Percentiles rank a stretch among this genome's conserved stretches.
These are phyloP conservation scores for Deakozyma indianensis DNA, from an alignment of 805 yeast genomes.

Conservation along the genomic window DNA sequence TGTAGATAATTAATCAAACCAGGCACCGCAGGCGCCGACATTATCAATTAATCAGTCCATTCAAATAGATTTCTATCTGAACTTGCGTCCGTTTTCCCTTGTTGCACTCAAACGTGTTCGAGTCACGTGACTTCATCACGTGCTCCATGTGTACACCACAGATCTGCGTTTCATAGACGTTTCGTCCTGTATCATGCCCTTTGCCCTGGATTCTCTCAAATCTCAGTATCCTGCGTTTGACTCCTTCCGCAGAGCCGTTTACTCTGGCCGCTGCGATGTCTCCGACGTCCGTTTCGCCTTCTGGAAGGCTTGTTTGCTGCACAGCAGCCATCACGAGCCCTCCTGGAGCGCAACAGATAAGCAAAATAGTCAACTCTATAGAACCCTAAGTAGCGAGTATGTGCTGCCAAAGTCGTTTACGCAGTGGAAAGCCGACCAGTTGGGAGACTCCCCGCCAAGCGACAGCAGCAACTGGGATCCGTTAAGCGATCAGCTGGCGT, in stretches of 20 bases:
- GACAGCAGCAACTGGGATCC: constrained; percentile 2
- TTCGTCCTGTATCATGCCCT: too few relatives aligned
- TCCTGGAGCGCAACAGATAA: constrained; percentile 8
- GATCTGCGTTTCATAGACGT: too few relatives aligned
- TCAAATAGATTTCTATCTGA: too few relatives aligned
- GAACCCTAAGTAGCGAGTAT: constrained; percentile 4
- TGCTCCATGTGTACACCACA: too few relatives aligned
- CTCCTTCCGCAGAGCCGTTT: not conserved
- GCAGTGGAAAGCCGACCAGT: not conserved
- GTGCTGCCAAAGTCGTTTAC: not conserved
- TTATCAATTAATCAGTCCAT: too few relatives aligned
- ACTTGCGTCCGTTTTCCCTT: too few relatives aligned
- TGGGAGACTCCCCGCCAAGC: not conserved
- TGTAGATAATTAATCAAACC: too few relatives aligned
- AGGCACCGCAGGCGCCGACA: too few relatives aligned
- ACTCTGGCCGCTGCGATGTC: not conserved
- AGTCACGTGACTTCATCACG: too few relatives aligned
- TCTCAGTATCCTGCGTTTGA: not conserved
- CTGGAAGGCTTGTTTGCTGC: constrained; percentile 12
- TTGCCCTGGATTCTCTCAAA: not conserved
- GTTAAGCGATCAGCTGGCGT: constrained; percentile 2
- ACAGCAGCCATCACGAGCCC: constrained; percentile 9
- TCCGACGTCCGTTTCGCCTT: not conserved
- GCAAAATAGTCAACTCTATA: constrained; percentile 3
- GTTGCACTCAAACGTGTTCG: too few relatives aligned